phyloP scores from a whole-genome alignment of 345 rosid species.

The Dipteronia dyeriana region DNA sequence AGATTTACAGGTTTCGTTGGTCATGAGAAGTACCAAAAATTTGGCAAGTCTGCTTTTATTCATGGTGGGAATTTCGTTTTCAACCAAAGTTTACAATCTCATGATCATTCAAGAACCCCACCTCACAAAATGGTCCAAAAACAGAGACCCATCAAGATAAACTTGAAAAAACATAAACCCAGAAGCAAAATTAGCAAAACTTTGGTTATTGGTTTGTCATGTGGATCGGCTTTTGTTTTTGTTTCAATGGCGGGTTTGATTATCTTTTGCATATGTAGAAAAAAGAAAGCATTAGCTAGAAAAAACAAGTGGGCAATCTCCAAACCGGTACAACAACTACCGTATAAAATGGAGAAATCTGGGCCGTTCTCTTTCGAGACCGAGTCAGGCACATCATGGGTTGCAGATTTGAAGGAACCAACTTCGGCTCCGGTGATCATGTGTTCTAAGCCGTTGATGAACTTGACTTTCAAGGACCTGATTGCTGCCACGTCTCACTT shows the following conservation, averaged over 20 bases:
- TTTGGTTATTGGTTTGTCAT: constrained; percentile 46
- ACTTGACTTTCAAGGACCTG: constrained; percentile 83
- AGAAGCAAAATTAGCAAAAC: constrained; percentile 29
- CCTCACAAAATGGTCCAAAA: constrained; percentile 22
- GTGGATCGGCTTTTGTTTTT: constrained; percentile 41
- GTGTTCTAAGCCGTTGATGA: constrained; percentile 88
- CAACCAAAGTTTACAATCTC: constrained; percentile 26
- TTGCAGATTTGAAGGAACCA: constrained; percentile 88
- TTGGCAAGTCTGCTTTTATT: constrained; percentile 69
- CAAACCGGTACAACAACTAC: constrained; percentile 53
- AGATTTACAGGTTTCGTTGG: constrained; percentile 58
- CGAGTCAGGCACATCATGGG: constrained; percentile 90
- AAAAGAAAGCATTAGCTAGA: constrained; percentile 30
- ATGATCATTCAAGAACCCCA: not conserved
- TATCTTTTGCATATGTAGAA: constrained; percentile 32
- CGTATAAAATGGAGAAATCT: constrained; percentile 76
- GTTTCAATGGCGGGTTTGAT: constrained; percentile 21
- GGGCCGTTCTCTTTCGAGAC: constrained; percentile 95
- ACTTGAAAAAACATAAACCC: constrained; percentile 26
- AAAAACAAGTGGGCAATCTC: constrained; percentile 91
- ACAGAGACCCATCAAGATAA: constrained; percentile 12
- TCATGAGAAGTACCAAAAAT: constrained; percentile 40
- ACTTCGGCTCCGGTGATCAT: constrained; percentile 78
- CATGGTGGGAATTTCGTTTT: constrained; percentile 52
- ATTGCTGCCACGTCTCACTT: constrained; percentile 94